Evolutionary conservation across 139 green algal species (phyloP).

Genomic region (Chlorella sp.): DNA sequence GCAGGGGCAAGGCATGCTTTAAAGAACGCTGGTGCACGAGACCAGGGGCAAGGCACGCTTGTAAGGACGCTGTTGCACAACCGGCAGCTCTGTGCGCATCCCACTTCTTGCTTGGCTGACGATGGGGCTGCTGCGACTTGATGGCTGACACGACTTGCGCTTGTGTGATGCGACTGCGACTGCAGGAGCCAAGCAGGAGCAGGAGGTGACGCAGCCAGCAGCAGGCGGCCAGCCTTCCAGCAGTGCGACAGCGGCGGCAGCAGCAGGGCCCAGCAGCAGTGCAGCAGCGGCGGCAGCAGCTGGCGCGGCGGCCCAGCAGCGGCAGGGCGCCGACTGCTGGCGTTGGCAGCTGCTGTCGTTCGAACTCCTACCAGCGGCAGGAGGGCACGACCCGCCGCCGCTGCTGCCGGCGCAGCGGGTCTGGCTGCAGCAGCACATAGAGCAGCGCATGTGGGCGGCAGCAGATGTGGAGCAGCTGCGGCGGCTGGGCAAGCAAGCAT

Average conservation of each 20-base stretch:
- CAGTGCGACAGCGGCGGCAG: neutral
- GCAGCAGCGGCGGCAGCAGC: neutral
- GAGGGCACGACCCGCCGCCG: neutral
- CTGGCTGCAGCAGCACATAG: conserved; percentile 49
- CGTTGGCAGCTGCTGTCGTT: conserved; percentile 36
- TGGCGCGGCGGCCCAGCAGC: neutral
- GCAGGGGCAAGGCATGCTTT: neutral
- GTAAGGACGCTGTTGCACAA: neutral
- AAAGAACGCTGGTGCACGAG: neutral
- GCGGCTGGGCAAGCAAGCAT: conserved; percentile 23
- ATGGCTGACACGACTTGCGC: neutral
- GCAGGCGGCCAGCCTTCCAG: neutral
- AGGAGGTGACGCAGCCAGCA: conserved; percentile 16
- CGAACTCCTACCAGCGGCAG: conserved; percentile 13
- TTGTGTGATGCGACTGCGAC: too few relatives aligned
- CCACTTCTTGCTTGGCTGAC: neutral
- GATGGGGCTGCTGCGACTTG: neutral
- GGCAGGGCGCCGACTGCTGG: conserved; percentile 20
- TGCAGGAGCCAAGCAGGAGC: conserved; percentile 18
- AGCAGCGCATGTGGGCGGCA: conserved; percentile 52
- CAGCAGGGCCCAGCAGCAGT: neutral
- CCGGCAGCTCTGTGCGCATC: too few relatives aligned
- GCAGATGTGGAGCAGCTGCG: conserved; percentile 41
- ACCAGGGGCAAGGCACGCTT: neutral
- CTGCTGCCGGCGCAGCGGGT: conserved; percentile 8